Conservation (phyloP, 192 early-diverging fungal species). For the Neocallimastix lanati region DNA sequence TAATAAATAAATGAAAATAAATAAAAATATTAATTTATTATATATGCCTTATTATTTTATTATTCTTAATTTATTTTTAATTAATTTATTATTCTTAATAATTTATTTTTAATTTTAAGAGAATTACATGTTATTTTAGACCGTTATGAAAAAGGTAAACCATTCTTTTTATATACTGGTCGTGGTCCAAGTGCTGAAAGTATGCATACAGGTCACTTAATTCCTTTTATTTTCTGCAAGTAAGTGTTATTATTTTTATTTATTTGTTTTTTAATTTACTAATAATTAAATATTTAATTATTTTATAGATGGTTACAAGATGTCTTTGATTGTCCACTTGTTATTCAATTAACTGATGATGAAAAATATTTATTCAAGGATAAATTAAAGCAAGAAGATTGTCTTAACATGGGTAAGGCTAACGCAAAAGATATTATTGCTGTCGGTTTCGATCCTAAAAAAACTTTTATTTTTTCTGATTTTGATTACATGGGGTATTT, state of each 20-base stretch:
- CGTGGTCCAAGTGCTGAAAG: conserved; percentile 77
- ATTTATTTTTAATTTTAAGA: too few relatives aligned
- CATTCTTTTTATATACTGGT: conserved; percentile 94
- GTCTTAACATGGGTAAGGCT: conserved; percentile 46
- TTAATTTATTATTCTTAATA: too few relatives aligned
- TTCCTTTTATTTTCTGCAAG: conserved; percentile 94
- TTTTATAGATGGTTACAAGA: conserved; percentile 80
- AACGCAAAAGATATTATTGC: conserved; percentile 91
- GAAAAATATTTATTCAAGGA: conserved; percentile 96
- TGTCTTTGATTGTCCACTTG: conserved; percentile 80
- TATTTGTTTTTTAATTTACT: neutral
- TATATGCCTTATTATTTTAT: too few relatives aligned
- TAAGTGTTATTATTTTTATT: conserved; percentile 11
- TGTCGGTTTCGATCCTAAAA: conserved; percentile 81
- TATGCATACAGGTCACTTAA: conserved; percentile 95
- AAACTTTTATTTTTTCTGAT: conserved; percentile 94
- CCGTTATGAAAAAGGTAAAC: conserved; percentile 84
- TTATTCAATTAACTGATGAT: conserved; percentile 95
- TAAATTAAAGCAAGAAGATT: conserved; percentile 66
- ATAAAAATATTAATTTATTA: neutral
- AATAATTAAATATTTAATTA: neutral
- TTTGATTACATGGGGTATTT: conserved; percentile 70
- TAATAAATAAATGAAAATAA: neutral
- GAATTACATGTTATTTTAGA: conserved; percentile 73
- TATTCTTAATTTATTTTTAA: too few relatives aligned